A percentile compares a stretch with the other conserved stretches of the same genome.
Evolutionary conservation across 2,329 filamentous ascomycete genomes (phyloP).

Genomic region (Fusarium papillatum): DNA sequence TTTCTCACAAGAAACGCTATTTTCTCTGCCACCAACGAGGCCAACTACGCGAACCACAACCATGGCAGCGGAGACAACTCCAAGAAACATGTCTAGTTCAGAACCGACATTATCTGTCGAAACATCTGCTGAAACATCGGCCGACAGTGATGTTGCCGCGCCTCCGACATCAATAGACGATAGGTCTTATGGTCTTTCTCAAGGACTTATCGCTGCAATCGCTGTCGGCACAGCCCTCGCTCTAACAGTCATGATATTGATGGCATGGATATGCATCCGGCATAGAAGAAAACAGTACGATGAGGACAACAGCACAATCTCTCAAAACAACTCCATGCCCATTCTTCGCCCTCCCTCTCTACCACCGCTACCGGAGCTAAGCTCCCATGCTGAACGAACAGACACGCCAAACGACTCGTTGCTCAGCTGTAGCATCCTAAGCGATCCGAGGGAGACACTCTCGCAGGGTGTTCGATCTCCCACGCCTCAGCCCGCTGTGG

Average conservation of each 20-base stretch:
- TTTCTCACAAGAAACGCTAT: slow-evolving; percentile 7
- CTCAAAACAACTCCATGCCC: neutral
- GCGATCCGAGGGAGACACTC: slow-evolving; percentile 34
- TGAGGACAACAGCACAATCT: neutral
- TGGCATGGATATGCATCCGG: slow-evolving; percentile 26
- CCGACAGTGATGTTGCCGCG: neutral
- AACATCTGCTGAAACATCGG: neutral
- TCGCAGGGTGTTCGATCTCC: slow-evolving; percentile 35
- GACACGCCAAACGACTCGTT: slow-evolving; percentile 26
- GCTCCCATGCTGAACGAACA: slow-evolving; percentile 8
- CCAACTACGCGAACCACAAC: neutral
- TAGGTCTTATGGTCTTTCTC: slow-evolving; percentile 9
- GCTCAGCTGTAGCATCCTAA: slow-evolving; percentile 20
- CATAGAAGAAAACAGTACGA: slow-evolving; percentile 12
- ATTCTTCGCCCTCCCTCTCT: slow-evolving; percentile 1
- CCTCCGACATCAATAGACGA: neutral
- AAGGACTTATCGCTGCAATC: slow-evolving; percentile 36
- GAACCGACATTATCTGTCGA: neutral
- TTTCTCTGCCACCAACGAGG: slow-evolving; percentile 3
- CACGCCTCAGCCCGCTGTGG: slow-evolving; percentile 42
- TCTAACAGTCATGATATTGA: neutral
- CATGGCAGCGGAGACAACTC: neutral
- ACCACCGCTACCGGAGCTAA: slow-evolving; percentile 12
- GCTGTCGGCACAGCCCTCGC: slow-evolving; percentile 26
- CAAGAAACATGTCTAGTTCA: slow-evolving; percentile 3